phyloP scores from a whole-genome alignment of 2,329 filamentous ascomycete genomes.

The Botrytis pseudocinerea region DNA sequence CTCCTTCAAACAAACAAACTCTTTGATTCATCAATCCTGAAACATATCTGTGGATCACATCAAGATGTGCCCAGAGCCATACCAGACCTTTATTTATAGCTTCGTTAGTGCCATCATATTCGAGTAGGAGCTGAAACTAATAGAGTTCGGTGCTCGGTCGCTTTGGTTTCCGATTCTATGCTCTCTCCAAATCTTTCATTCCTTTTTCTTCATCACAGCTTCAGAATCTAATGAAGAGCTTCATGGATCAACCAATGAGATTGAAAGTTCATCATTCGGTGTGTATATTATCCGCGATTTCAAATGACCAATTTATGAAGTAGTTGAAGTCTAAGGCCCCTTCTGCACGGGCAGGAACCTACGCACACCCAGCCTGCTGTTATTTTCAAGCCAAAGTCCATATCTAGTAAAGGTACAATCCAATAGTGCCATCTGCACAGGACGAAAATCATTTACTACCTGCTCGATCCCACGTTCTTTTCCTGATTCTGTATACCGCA shows the following conservation, averaged over 20 bases:
- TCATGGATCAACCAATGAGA: slow-evolving; percentile 4
- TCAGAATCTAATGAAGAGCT: not conserved
- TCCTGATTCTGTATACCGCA: slow-evolving; percentile 7
- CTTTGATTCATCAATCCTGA: slow-evolving; percentile 10
- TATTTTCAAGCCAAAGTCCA: slow-evolving; percentile 7
- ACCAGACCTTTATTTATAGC: not conserved
- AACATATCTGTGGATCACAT: slow-evolving; percentile 3
- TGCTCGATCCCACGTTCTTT: slow-evolving; percentile 1
- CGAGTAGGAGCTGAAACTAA: slow-evolving; percentile 16
- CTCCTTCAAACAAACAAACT: not conserved
- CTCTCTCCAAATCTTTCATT: not conserved
- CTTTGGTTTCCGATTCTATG: slow-evolving; percentile 3
- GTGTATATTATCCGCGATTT: slow-evolving; percentile 1
- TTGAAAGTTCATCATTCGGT: slow-evolving; percentile 5
- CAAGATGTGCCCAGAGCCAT: not conserved
- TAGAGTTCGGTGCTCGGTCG: slow-evolving; percentile 16
- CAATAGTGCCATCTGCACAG: slow-evolving; percentile 4
- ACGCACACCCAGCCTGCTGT: slow-evolving; percentile 2
- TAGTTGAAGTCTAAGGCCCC: not conserved
- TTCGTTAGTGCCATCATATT: not conserved
- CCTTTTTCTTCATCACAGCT: not conserved
- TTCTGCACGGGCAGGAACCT: slow-evolving; percentile 16
- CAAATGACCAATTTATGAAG: slow-evolving; percentile 1
- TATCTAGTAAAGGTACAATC: slow-evolving; percentile 8
- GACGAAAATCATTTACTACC: slow-evolving; percentile 11